A percentile compares a stretch with the other conserved stretches of the same genome.
phyloP scores from a whole-genome alignment of 148 eudicot genomes.

The Rhododendron williamsianum region DNA sequence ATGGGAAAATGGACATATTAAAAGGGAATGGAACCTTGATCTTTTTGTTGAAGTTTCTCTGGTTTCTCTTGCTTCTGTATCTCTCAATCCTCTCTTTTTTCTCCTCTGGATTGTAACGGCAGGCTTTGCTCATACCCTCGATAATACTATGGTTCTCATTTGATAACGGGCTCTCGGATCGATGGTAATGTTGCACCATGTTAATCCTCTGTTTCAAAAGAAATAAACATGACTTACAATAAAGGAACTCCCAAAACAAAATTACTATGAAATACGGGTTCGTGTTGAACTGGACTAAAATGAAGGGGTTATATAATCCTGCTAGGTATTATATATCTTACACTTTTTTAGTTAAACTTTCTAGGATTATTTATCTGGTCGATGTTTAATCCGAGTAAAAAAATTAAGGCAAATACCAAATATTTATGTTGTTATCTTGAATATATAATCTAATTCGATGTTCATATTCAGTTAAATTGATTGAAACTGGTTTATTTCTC shows the following conservation, averaged over 20 bases:
- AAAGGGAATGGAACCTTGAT: conserved; percentile 53
- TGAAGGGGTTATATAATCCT: background rate
- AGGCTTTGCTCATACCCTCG: conserved; percentile 70
- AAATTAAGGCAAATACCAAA: background rate
- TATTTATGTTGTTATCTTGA: background rate
- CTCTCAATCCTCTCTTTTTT: conserved; percentile 80
- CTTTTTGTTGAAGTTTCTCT: conserved; percentile 86
- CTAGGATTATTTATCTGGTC: background rate
- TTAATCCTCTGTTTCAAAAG: conserved; percentile 39
- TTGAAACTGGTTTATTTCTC: background rate
- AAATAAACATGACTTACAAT: background rate
- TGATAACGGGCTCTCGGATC: conserved; percentile 55
- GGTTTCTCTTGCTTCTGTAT: conserved; percentile 78
- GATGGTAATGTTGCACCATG: conserved; percentile 27
- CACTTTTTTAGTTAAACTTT: background rate
- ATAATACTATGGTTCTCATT: conserved; percentile 55
- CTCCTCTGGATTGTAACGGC: conserved; percentile 78
- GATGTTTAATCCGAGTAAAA: background rate
- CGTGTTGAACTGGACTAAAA: background rate
- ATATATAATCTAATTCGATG: background rate
- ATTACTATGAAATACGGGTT: background rate
- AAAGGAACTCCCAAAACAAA: background rate
- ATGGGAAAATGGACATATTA: background rate
- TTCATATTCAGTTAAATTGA: background rate
- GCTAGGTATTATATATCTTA: background rate